Evolutionary conservation across 1,284 basidiomycete genomes (phyloP).

Genomic region (Trametes hirsuta): DNA sequence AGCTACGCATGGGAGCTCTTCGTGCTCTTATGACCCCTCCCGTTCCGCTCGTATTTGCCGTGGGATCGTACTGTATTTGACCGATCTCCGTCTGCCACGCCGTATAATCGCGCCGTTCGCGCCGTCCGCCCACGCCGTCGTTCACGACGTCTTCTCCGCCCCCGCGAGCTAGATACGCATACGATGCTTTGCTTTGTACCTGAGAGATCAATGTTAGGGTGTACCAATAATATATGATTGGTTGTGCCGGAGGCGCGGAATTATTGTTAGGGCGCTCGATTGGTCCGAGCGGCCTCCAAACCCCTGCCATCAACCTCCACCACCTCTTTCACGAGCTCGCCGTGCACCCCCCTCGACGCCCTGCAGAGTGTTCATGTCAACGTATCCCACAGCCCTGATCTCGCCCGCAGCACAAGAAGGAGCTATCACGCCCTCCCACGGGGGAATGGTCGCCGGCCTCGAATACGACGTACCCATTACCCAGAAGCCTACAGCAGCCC

Average conservation of each 20-base stretch:
- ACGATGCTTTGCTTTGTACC: neutral
- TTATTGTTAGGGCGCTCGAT: slow-evolving; percentile 9
- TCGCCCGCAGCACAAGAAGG: slow-evolving; percentile 44
- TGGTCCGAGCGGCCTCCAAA: neutral
- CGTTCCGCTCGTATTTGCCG: neutral
- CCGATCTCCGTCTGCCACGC: slow-evolving; percentile 1
- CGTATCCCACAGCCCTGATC: slow-evolving; percentile 39
- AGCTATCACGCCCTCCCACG: slow-evolving; percentile 56
- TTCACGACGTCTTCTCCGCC: neutral
- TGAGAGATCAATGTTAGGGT: neutral
- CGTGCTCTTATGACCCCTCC: neutral
- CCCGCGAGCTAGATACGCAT: neutral
- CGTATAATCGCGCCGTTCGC: neutral
- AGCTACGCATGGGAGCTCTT: neutral
- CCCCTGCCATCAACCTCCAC: slow-evolving; percentile 25
- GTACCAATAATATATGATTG: slow-evolving; percentile 4
- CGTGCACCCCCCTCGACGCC: slow-evolving; percentile 19
- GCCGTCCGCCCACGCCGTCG: neutral
- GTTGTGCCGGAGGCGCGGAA: slow-evolving; percentile 5
- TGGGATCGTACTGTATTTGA: slow-evolving; percentile 4
- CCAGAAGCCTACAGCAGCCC: slow-evolving; percentile 25
- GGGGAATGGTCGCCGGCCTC: slow-evolving; percentile 57
- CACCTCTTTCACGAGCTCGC: slow-evolving; percentile 9
- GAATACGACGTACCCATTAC: slow-evolving; percentile 57
- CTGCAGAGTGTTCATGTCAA: slow-evolving; percentile 37